Evolutionary conservation across 306 rosid genomes (phyloP), one percentile per base, ranked within the genome.

Genomic region (Quercus berberidifolia): DNA sequence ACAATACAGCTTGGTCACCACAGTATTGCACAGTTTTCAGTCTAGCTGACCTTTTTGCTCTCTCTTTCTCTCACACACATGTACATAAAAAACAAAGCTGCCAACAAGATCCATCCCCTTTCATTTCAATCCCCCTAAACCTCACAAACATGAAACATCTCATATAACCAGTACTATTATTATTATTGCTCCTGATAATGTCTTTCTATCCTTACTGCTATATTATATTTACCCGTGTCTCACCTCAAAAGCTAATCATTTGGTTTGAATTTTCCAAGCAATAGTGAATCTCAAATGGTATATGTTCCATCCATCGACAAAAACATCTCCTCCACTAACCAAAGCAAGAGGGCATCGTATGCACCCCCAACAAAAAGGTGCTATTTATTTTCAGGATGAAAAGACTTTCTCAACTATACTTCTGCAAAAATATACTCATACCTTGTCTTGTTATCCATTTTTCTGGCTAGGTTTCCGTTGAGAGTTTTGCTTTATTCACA

Each of bases 231-330:
- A 25, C 13, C 26, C 21, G 33, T 73, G 25, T 69, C 20, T 75
- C 79, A 74, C 74, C 77, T 78, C 14, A 84, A 78, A 80, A 81
- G 83, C 85, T 90, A 92, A 90, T 92, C 88, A 92, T 89, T 90
- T 87, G 86, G 83, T 84, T 90, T 90, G 88, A 87, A 87, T 81
- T 87, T 88, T 84, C 85, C 87, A 78, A 87, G 78, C 81, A 76
- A 73, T 74, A 80, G 82, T 88, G 88, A 86, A 88, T 85, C 88
- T 79, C 46, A 88, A 83, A 83, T 79, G 89, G 91, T 89, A 84
- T 86, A 91, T 83, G 92, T 90, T 89, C 93, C 83, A 75, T 91
- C 90, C 80, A 81, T 89, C 88, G 81, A 74, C 84, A 76, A 82
- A 86, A 85, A 83, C 83, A 55, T 43, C 74, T 77, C 62, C 87